Conservation (phyloP, 108 stramenopile genomes). For the Stephanodiscus triporus region DNA sequence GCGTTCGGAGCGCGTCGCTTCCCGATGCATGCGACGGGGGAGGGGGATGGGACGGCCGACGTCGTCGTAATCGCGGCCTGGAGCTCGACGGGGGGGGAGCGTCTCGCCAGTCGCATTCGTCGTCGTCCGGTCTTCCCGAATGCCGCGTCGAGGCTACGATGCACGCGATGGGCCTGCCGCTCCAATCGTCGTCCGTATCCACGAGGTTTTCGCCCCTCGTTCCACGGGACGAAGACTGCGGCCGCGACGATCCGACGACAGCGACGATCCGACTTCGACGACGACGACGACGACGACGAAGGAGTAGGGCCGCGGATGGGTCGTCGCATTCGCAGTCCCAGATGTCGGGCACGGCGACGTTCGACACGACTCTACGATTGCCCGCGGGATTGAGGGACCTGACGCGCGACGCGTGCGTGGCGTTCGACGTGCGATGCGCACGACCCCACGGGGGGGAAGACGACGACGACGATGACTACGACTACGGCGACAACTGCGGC, state of each 20-base stretch:
- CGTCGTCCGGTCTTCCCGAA: conserved; percentile 3
- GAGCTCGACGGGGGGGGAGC: conserved; percentile 10
- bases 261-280: neutral
- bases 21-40: neutral
- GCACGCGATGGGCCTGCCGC: conserved; percentile 20
- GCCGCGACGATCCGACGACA: neutral
- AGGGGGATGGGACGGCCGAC: neutral
- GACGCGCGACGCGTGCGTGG: conserved; percentile 71
- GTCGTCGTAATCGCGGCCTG: neutral
- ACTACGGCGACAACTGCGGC: neutral
- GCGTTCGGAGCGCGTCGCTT: conserved; percentile 17
- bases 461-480: neutral
- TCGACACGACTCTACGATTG: conserved; percentile 41
- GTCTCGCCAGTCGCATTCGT: neutral
- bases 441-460: conserved; percentile 13
- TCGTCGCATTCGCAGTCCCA: neutral
- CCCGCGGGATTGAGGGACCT: conserved; percentile 85
- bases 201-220: conserved; percentile 26
- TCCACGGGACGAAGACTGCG: too few species aligned
- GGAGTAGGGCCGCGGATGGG: conserved; percentile 24
- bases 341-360: conserved; percentile 4
- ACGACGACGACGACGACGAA: neutral
- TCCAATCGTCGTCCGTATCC: conserved; percentile 31
- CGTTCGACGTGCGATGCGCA: conserved; percentile 55
- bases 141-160: conserved; percentile 47